Evolutionary conservation across 768 basidiomycete species (phyloP).

Genomic region (Coprinopsis strossmayeri): DNA sequence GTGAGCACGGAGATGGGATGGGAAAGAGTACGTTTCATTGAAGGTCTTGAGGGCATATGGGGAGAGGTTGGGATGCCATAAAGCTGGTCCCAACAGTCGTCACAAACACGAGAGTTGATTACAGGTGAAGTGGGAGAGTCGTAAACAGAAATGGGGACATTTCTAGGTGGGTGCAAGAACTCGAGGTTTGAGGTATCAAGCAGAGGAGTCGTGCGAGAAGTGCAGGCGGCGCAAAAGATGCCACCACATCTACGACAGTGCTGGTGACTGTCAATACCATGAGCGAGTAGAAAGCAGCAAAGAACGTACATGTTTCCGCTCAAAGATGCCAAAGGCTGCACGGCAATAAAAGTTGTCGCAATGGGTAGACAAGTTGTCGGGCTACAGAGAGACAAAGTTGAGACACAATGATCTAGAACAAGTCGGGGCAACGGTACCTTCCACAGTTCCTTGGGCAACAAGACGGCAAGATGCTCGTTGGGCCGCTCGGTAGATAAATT

Average conservation of each 20-base stretch:
- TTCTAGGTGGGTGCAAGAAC: constrained; percentile 68
- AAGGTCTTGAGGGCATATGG: constrained; percentile 30
- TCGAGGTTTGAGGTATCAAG: constrained; percentile 67
- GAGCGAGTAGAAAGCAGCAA: constrained; percentile 2
- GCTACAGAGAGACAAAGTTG: constrained; percentile 27
- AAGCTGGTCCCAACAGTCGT: constrained; percentile 72
- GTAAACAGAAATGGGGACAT: constrained; percentile 51
- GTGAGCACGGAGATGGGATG: constrained; percentile 34
- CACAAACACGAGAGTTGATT: constrained; percentile 57
- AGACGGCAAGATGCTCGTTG: constrained; percentile 76
- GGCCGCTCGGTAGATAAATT: constrained; percentile 20
- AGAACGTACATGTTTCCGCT: constrained; percentile 65
- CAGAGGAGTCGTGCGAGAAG: constrained; percentile 51
- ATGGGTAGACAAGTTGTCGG: constrained; percentile 50
- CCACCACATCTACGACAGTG: constrained; percentile 85
- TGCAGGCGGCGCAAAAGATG: constrained; percentile 63
- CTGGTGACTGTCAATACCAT: constrained; percentile 28
- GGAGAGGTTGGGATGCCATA: constrained; percentile 48
- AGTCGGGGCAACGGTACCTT: constrained; percentile 61
- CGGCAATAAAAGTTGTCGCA: constrained; percentile 77
- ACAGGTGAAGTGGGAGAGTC: constrained; percentile 59
- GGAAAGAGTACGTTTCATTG: constrained; percentile 27
- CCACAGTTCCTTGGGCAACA: constrained; percentile 66
- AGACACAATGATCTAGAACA: constrained; percentile 15
- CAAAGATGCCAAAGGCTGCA: constrained; percentile 56